Base-by-base conservation (phyloP, 768 basidiomycete species). In the Arthromyces matolae region DNA sequence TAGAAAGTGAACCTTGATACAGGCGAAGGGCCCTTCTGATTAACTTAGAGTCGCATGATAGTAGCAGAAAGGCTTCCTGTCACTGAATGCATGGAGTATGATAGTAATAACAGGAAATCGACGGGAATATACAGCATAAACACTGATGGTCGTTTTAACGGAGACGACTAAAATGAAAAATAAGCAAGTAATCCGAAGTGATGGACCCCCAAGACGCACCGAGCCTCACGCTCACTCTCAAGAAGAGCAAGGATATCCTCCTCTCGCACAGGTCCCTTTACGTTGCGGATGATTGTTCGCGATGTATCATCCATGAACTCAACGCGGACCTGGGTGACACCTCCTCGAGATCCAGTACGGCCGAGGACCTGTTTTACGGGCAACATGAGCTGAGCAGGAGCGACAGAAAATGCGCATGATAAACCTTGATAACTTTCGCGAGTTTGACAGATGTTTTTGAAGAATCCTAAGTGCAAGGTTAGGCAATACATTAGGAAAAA, bases 191-290 rank as follows among this genome's bases (percentile, higher is more conserved):
- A 20, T 16, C 34, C 13, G 23, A 32, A 4, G 29, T 3, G 23
- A n/a, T 45, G 5, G 20, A 10, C 29, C 8, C 2, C 9, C 12
- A 22, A 8, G 31, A 83, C 92, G 61, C 64, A 96, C 96, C 96
- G 91, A 62, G 96, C 96, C 78, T 99, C 96, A 73, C 96, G 91
- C 75, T 99, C 96, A 68, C 88, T 89, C 79, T 99, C 96, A 64
- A 98, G 77, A 57, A 99, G 77, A 58, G 94, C 93, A 53, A 99
- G 79, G 64, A 98, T 96, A 68, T 99, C 96, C 70, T 93, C 82
- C 72, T 93, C 88, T 54, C 91, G 77, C 51, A 98, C 94, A 52
- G 96, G 95, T 1, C 96, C 96, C 73, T 98, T 98, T 58, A 98
- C 95, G 75, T 99, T 99, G 44, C 95, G 90, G 71, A 97, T 95